These are phyloP conservation scores for Arabidopsis suecica DNA, from an alignment of 345 rosid genomes.

Conservation along the genomic window DNA sequence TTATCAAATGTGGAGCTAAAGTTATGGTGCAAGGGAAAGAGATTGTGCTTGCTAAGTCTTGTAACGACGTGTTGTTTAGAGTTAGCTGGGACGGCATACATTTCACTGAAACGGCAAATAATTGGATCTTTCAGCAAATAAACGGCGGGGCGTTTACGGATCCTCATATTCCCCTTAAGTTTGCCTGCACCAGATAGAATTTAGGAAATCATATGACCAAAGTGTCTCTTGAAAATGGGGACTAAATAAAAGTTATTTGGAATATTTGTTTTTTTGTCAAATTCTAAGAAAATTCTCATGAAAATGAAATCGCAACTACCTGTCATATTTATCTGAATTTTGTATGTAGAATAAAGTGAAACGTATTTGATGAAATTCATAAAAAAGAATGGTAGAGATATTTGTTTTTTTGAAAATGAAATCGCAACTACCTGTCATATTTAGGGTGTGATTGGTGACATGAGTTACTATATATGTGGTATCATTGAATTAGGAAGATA, in stretches of 20 bases:
- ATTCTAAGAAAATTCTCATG: slow-evolving; percentile 17
- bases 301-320: slow-evolving; percentile 32
- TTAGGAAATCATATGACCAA: background rate
- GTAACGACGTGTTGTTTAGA: slow-evolving; percentile 54
- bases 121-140: slow-evolving; percentile 56
- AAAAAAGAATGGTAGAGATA: background rate
- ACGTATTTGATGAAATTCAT: background rate
- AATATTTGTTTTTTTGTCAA: background rate
- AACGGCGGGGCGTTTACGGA: slow-evolving; percentile 57
- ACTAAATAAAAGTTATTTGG: background rate
- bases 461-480: too few relatives aligned
- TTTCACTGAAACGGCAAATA: slow-evolving; percentile 73
- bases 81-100: slow-evolving; percentile 80
- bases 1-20: slow-evolving; percentile 57
- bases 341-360: slow-evolving; percentile 5
- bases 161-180: slow-evolving; percentile 55
- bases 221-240: background rate
- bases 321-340: background rate
- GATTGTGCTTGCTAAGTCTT: slow-evolving; percentile 52
- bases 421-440: too few relatives aligned
- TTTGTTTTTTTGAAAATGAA: too few relatives aligned
- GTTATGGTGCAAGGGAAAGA: slow-evolving; percentile 53
- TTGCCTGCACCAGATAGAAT: slow-evolving; percentile 51
- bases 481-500: too few relatives aligned
- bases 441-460: too few relatives aligned